Conservation (phyloP, 2,329 filamentous ascomycete genomes). For the Aaosphaeria pasadenensis region DNA sequence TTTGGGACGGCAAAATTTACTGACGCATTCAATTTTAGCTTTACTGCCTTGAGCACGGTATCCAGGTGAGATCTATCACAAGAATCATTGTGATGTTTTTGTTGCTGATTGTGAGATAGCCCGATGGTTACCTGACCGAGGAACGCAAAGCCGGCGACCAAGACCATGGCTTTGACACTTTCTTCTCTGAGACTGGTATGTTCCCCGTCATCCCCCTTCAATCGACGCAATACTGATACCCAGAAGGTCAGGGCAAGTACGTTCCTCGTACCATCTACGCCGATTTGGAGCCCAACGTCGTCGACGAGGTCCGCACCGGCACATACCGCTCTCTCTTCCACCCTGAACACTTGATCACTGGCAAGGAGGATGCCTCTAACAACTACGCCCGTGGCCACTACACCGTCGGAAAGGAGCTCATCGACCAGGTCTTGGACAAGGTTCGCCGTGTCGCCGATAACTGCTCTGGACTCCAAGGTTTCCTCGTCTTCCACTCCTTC, state of each 20-base stretch:
- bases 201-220: slow-evolving; percentile 6
- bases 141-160: slow-evolving; percentile 92
- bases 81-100: not conserved
- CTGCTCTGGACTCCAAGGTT: slow-evolving; percentile 96
- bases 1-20: slow-evolving; percentile 20
- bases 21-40: slow-evolving; percentile 59
- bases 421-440: slow-evolving; percentile 96
- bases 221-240: slow-evolving; percentile 17
- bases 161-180: slow-evolving; percentile 98
- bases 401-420: slow-evolving; percentile 99
- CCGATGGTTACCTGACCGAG: slow-evolving; percentile 97
- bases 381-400: slow-evolving; percentile 99
- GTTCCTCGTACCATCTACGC: slow-evolving; percentile 98
- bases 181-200: slow-evolving; percentile 99
- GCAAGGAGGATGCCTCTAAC: slow-evolving; percentile 99
- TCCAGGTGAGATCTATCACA: slow-evolving; percentile 68
- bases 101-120: slow-evolving; percentile 54
- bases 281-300: slow-evolving; percentile 99
- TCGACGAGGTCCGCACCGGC: slow-evolving; percentile 98
- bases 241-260: slow-evolving; percentile 91
- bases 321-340: slow-evolving; percentile 96
- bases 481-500: slow-evolving; percentile 99
- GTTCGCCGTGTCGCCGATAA: slow-evolving; percentile 93
- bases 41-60: slow-evolving; percentile 99
- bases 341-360: slow-evolving; percentile 99